phyloP scores from a whole-genome alignment of 129 eudicot genomes.

The Silybum marianum region DNA sequence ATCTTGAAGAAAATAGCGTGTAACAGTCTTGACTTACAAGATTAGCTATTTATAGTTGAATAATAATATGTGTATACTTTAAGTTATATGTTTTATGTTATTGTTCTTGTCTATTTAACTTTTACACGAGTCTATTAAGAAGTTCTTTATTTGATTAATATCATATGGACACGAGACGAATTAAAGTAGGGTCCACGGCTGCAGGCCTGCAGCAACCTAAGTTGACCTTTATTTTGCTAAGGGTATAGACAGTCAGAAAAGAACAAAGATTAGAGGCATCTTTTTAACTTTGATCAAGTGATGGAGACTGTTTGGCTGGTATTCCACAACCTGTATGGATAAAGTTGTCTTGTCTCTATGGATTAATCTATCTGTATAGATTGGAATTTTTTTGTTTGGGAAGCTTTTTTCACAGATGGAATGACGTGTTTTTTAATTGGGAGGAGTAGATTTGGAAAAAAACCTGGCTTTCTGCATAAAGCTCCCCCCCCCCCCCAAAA shows the following conservation, averaged over 20 bases:
- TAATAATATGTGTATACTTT: slow-evolving; percentile 7
- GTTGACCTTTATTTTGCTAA: slow-evolving; percentile 15
- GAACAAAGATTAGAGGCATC: slow-evolving; percentile 5
- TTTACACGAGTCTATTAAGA: slow-evolving; percentile 10
- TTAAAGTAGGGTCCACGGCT: slow-evolving; percentile 17
- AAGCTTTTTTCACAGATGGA: too few relatives aligned
- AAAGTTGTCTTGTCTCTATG: too few relatives aligned
- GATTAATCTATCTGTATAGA: too few relatives aligned
- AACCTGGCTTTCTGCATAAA: too few relatives aligned
- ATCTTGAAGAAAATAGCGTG: not conserved
- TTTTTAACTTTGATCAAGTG: not conserved
- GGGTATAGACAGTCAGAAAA: slow-evolving; percentile 11
- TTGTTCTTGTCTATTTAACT: slow-evolving; percentile 12
- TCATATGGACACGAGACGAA: slow-evolving; percentile 16
- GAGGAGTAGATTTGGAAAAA: too few relatives aligned
- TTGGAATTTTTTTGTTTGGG: too few relatives aligned
- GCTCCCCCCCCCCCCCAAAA: too few relatives aligned
- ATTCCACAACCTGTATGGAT: not conserved
- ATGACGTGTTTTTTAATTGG: too few relatives aligned
- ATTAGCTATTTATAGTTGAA: slow-evolving; percentile 15
- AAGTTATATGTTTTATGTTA: slow-evolving; percentile 1
- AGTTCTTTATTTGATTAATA: slow-evolving; percentile 9
- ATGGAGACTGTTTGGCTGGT: not conserved
- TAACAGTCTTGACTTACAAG: slow-evolving; percentile 15
- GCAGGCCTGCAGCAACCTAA: slow-evolving; percentile 27